Conservation (phyloP, 345 rosid genomes). For the Trapa bicornis region DNA sequence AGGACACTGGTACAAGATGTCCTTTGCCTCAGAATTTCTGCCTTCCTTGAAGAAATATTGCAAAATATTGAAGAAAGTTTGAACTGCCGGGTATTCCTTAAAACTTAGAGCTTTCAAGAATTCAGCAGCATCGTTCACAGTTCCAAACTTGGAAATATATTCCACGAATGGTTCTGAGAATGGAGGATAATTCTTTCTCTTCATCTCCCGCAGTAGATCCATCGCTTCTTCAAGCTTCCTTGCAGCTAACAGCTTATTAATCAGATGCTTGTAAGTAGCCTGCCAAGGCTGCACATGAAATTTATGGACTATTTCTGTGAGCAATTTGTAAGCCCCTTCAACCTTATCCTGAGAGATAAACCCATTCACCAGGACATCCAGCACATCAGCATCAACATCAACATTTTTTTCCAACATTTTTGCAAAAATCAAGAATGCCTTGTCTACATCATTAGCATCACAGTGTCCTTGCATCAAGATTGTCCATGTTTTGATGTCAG, state of each 20-base stretch:
- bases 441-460: constrained; percentile 42
- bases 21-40: constrained; percentile 67
- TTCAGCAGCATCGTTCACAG: constrained; percentile 48
- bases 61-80: constrained; percentile 42
- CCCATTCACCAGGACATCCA: constrained; percentile 52
- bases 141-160: constrained; percentile 63
- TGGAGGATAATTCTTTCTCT: constrained; percentile 45
- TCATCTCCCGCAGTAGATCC: constrained; percentile 61
- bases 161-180: constrained; percentile 46
- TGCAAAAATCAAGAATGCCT: constrained; percentile 47
- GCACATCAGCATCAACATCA: constrained; percentile 48
- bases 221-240: constrained; percentile 67
- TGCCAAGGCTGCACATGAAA: constrained; percentile 62
- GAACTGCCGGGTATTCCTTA: constrained; percentile 45
- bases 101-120: constrained; percentile 51
- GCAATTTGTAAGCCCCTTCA: constrained; percentile 52
- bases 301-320: constrained; percentile 42
- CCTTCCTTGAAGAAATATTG: constrained; percentile 59
- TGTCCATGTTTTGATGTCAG: constrained; percentile 85
- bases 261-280: constrained; percentile 57
- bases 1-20: constrained; percentile 54
- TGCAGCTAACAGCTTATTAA: constrained; percentile 47
- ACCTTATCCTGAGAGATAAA: constrained; percentile 45
- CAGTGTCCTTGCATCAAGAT: constrained; percentile 78
- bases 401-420: constrained; percentile 45